Evolutionary conservation across 202 grass and related monocot species (phyloP).

Genomic region (Bolboschoenoplectus hybrid): DNA sequence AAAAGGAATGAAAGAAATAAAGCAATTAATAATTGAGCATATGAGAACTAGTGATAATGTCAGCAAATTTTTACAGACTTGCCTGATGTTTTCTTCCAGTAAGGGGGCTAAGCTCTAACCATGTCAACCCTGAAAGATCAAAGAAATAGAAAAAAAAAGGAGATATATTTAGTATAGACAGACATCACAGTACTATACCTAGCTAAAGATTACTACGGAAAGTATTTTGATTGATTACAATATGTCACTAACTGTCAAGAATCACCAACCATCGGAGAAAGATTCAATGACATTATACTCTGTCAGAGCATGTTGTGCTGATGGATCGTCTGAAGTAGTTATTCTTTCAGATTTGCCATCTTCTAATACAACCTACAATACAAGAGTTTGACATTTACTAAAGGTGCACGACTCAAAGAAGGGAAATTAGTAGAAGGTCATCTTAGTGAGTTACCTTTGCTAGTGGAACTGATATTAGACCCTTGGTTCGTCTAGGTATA

Average conservation of each 20-base stretch:
- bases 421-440: conserved; percentile 17
- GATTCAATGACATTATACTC: conserved; percentile 81
- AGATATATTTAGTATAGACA: conserved; percentile 2
- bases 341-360: conserved; percentile 87
- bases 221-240: conserved; percentile 23
- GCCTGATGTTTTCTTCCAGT: conserved; percentile 99
- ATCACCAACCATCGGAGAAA: conserved; percentile 62
- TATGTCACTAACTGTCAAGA: background rate
- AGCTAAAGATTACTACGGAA: background rate
- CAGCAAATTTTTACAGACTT: conserved; percentile 23
- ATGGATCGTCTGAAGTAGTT: conserved; percentile 53
- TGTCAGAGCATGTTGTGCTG: conserved; percentile 83
- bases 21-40: conserved; percentile 4
- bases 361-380: conserved; percentile 67
- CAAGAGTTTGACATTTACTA: conserved; percentile 39
- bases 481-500: conserved; percentile 66
- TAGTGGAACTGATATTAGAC: conserved; percentile 76
- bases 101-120: conserved; percentile 78
- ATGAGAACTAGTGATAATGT: conserved; percentile 19
- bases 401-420: background rate
- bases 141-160: background rate
- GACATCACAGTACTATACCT: background rate
- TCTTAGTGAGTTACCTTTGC: conserved; percentile 56
- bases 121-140: conserved; percentile 67
- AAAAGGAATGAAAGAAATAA: conserved; percentile 7